Percentiles rank a stretch among this genome's conserved stretches.
phyloP scores from a whole-genome alignment of 163 green algal species.

The Scenedesmus sp. region DNA sequence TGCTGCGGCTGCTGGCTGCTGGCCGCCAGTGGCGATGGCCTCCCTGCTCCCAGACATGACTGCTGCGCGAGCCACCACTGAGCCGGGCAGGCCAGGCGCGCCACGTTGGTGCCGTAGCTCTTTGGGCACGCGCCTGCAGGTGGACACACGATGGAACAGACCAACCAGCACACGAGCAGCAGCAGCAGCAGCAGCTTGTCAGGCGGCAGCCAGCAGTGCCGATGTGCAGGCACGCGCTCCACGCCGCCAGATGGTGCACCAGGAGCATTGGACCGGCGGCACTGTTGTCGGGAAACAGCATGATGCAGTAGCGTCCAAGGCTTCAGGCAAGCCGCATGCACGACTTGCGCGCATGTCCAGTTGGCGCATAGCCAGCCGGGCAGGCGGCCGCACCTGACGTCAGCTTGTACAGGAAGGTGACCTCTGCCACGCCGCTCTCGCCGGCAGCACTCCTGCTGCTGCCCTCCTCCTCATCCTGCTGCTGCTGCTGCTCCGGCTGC shows the following conservation, averaged over 20 bases:
- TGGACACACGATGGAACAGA: not conserved
- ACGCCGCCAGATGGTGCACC: too few species aligned
- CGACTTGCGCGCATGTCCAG: not conserved
- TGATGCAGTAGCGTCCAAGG: not conserved
- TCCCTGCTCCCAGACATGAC: constrained; percentile 38
- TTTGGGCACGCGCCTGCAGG: constrained; percentile 91
- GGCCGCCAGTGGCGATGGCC: not conserved
- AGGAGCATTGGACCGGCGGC: too few species aligned
- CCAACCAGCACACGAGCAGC: not conserved
- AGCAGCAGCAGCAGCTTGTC: not conserved
- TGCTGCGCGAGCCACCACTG: constrained; percentile 67
- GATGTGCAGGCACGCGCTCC: too few species aligned
- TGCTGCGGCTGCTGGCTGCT: constrained; percentile 16
- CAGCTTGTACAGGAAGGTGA: constrained; percentile 97
- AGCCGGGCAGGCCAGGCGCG: constrained; percentile 80
- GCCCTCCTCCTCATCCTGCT: not conserved
- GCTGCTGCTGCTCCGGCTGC: constrained; percentile 24
- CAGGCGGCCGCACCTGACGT: constrained; percentile 59
- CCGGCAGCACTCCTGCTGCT: not conserved
- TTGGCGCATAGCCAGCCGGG: not conserved
- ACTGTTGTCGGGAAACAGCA: too few species aligned
- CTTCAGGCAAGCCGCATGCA: too few species aligned
- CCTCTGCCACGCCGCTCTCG: constrained; percentile 65
- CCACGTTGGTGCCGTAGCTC: constrained; percentile 97
- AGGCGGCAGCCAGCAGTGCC: too few species aligned